Evolutionary conservation across 306 rosid genomes (phyloP).

Genomic region (Vicia sativa): DNA sequence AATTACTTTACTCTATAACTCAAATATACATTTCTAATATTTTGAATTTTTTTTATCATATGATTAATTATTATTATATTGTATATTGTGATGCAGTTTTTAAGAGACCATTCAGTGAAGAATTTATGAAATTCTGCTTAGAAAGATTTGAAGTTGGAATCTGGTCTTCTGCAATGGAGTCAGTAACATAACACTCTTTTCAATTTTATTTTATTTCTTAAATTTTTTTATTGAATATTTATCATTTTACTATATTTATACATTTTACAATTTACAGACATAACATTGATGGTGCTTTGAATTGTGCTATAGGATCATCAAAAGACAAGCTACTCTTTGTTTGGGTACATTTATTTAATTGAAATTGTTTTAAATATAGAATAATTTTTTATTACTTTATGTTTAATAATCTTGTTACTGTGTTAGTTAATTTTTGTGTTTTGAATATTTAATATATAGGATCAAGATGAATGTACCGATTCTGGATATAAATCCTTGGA

Average conservation of each 20-base stretch:
- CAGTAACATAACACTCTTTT: background rate
- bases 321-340: constrained; percentile 16
- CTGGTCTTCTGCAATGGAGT: constrained; percentile 49
- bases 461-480: background rate
- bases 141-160: constrained; percentile 52
- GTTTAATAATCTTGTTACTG: no score
- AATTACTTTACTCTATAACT: no score
- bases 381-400: no score
- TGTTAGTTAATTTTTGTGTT: background rate
- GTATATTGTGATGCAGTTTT: constrained; percentile 26
- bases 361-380: no score
- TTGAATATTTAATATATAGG: background rate
- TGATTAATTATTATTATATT: background rate
- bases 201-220: no score
- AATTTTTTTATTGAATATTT: no score
- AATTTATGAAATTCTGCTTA: constrained; percentile 45
- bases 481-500: constrained; percentile 32
- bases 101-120: constrained; percentile 34
- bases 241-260: background rate
- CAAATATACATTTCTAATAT: background rate
- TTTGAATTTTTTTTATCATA: background rate
- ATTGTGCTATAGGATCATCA: constrained; percentile 13
- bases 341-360: constrained; percentile 38
- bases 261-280: constrained; percentile 8
- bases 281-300: constrained; percentile 22